Evolutionary conservation across 176 grass and related monocot genomes (phyloP).

Genomic region (Oryza punctata): DNA sequence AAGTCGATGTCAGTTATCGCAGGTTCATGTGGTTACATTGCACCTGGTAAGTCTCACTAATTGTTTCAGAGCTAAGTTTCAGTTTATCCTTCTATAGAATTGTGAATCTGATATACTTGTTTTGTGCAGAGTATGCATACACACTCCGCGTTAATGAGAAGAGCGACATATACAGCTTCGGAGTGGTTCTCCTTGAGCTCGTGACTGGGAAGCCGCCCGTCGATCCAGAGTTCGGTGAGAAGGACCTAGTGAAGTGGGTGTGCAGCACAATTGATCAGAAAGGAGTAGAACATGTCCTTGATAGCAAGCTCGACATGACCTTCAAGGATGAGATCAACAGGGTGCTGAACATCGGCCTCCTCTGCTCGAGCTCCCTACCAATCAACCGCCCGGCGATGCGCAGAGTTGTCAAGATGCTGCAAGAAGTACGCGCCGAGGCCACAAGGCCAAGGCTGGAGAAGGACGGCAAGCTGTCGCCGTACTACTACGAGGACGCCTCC

Average conservation of each 20-base stretch:
- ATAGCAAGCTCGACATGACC: conserved; percentile 52
- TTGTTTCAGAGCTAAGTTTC: background rate
- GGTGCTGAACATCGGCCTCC: conserved; percentile 70
- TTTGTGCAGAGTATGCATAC: conserved; percentile 73
- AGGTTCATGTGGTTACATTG: conserved; percentile 84
- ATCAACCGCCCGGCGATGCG: conserved; percentile 88
- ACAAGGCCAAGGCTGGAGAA: conserved; percentile 37
- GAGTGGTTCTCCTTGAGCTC: conserved; percentile 87
- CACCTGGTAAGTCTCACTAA: conserved; percentile 56
- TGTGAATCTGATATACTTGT: background rate
- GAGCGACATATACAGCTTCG: conserved; percentile 91
- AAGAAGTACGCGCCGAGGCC: conserved; percentile 45
- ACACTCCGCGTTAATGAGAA: conserved; percentile 92
- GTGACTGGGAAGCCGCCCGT: conserved; percentile 71
- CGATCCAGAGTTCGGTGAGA: conserved; percentile 82
- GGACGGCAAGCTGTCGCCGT: conserved; percentile 68
- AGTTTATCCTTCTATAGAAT: background rate
- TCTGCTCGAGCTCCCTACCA: conserved; percentile 77
- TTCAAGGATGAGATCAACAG: conserved; percentile 62
- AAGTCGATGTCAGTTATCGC: conserved; percentile 88
- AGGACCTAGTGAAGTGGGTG: conserved; percentile 92
- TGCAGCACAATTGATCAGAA: conserved; percentile 69
- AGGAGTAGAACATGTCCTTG: conserved; percentile 59
- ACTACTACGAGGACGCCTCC: conserved; percentile 57
- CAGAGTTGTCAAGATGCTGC: conserved; percentile 89